A percentile compares a stretch with the other conserved stretches of the same genome.
phyloP scores from a whole-genome alignment of 106 monocot genomes.

The Allium cepa region DNA sequence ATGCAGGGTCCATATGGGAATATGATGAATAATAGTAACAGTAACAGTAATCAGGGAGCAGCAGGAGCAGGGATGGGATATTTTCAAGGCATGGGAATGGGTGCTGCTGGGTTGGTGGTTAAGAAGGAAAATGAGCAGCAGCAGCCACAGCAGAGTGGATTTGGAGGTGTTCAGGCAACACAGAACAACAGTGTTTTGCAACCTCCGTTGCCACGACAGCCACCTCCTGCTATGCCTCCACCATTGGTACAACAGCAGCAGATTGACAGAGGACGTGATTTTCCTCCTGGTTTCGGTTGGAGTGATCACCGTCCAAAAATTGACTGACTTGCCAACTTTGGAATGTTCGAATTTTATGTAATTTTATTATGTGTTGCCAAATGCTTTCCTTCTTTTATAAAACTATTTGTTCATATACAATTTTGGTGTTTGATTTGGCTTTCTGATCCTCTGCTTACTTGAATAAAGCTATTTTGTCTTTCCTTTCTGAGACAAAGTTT shows the following conservation, averaged over 20 bases:
- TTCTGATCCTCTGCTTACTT: too few species aligned
- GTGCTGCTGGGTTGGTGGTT: slow-evolving; percentile 9
- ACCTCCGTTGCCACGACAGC: slow-evolving; percentile 17
- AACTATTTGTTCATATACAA: too few species aligned
- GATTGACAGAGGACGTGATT: slow-evolving; percentile 4
- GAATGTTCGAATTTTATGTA: too few species aligned
- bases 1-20: slow-evolving; percentile 19
- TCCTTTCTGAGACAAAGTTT: too few species aligned
- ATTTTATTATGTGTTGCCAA: too few species aligned
- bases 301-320: not conserved
- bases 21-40: too few species aligned
- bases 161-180: slow-evolving; percentile 21
- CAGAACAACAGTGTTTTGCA: slow-evolving; percentile 2
- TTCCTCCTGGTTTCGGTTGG: slow-evolving; percentile 8
- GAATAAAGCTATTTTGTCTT: too few species aligned
- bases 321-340: too few species aligned
- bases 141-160: slow-evolving; percentile 13
- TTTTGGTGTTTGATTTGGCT: too few species aligned
- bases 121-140: slow-evolving; percentile 33
- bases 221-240: slow-evolving; percentile 36
- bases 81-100: slow-evolving; percentile 27
- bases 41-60: too few species aligned
- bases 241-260: slow-evolving; percentile 10
- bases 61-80: slow-evolving; percentile 14
- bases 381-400: too few species aligned